Evolutionary conservation across 805 yeast species (phyloP).

Genomic region (Candida palmyrensis): DNA sequence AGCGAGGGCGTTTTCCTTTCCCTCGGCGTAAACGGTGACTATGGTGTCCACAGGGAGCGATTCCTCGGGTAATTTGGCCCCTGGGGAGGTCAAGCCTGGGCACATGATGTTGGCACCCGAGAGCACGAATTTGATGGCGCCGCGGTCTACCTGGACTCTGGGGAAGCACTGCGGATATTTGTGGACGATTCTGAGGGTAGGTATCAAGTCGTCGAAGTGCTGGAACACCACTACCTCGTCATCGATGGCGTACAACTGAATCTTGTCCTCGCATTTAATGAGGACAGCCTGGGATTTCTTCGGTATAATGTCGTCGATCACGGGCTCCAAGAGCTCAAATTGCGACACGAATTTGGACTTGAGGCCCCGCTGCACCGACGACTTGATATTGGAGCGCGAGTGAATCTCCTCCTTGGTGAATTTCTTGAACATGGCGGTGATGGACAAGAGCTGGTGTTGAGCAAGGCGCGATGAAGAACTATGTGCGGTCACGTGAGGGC

Average conservation of each 20-base stretch:
- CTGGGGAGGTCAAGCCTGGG: constrained; percentile 85
- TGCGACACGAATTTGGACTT: constrained; percentile 68
- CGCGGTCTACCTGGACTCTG: constrained; percentile 84
- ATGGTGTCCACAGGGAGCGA: constrained; percentile 61
- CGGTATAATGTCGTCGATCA: constrained; percentile 78
- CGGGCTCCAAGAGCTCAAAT: constrained; percentile 70
- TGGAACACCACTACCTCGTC: constrained; percentile 74
- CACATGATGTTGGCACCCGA: constrained; percentile 98
- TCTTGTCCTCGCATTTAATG: constrained; percentile 85
- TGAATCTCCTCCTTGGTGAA: constrained; percentile 85
- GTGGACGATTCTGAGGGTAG: constrained; percentile 71
- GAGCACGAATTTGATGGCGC: constrained; percentile 92
- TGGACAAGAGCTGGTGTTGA: neutral
- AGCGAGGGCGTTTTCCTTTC: constrained; percentile 87
- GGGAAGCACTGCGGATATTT: constrained; percentile 83
- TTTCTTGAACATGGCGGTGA: constrained; percentile 46
- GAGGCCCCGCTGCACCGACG: constrained; percentile 90
- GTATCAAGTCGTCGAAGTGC: constrained; percentile 75
- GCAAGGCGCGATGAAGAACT: constrained; percentile 1
- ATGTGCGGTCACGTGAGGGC: constrained; percentile 1
- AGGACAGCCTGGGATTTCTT: constrained; percentile 79
- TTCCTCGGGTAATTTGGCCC: constrained; percentile 77
- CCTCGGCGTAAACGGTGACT: constrained; percentile 85
- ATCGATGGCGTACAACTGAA: constrained; percentile 71
- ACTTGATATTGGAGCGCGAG: constrained; percentile 85